Percentiles rank a stretch among this genome's conserved stretches.
Conservation (phyloP, 495 filamentous ascomycete genomes). For the Aspergillus heteromorphus region DNA sequence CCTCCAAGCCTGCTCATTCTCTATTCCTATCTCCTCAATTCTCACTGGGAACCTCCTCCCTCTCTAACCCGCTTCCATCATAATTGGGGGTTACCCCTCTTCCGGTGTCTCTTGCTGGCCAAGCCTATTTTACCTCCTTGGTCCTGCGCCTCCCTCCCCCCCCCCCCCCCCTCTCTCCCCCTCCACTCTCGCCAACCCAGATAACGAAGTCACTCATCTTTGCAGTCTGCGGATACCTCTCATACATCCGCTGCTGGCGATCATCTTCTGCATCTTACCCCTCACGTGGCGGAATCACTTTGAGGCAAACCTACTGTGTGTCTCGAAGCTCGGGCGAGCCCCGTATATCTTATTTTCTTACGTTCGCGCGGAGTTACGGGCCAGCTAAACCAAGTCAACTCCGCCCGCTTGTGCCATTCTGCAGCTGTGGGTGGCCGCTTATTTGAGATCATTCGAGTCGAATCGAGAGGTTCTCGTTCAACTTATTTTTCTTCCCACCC, state of each 20-base stretch:
- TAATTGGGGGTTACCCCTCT: constrained; percentile 10
- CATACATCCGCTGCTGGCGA: constrained; percentile 13
- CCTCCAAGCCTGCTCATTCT: neutral
- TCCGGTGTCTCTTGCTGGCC: constrained; percentile 10
- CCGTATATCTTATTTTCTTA: constrained; percentile 22
- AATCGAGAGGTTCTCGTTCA: constrained; percentile 10
- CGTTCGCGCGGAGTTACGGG: constrained; percentile 6
- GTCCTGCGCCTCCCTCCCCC: constrained; percentile 4
- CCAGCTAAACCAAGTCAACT: constrained; percentile 10
- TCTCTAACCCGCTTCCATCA: neutral
- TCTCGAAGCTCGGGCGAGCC: constrained; percentile 11
- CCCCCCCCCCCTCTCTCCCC: constrained; percentile 4
- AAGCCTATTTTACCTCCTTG: constrained; percentile 16
- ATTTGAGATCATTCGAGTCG: constrained; percentile 17
- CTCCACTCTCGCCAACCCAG: constrained; percentile 4
- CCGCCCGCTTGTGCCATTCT: constrained; percentile 13
- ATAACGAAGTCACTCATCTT: constrained; percentile 2
- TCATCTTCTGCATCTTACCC: constrained; percentile 10
- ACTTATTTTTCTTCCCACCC: neutral
- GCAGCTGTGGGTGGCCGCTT: constrained; percentile 20
- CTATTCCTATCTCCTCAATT: neutral
- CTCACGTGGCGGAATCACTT: constrained; percentile 22
- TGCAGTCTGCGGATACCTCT: constrained; percentile 4
- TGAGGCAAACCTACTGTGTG: constrained; percentile 9
- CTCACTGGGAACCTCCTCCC: neutral